Conservation (phyloP, 2,329 filamentous ascomycete genomes). For the Aspergillus cejpii region DNA sequence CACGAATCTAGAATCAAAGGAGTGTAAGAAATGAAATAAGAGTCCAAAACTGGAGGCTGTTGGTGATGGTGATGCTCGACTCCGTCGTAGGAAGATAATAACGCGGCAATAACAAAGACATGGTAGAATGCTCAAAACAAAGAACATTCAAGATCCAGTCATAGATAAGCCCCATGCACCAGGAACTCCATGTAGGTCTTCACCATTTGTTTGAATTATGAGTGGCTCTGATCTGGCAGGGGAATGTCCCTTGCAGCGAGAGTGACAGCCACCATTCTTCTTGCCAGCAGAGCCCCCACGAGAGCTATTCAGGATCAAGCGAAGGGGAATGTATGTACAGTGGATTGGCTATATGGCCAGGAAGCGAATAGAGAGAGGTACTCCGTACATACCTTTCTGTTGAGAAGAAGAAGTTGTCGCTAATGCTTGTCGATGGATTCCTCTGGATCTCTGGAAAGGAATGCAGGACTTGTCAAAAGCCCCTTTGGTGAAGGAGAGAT, state of each 20-base stretch:
- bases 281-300: not conserved
- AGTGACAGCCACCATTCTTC: not conserved
- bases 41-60: not conserved
- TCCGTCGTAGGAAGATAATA: not conserved
- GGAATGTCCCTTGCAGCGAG: not conserved
- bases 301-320: not conserved
- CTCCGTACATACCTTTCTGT: not conserved
- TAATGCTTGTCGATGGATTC: not conserved
- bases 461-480: not conserved
- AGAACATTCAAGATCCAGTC: not conserved
- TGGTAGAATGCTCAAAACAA: not conserved
- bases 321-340: not conserved
- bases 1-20: not conserved
- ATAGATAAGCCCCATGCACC: not conserved
- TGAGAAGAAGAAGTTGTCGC: not conserved
- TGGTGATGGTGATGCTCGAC: not conserved
- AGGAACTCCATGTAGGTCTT: not conserved
- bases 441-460: not conserved
- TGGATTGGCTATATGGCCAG: not conserved
- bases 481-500: not conserved
- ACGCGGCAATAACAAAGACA: not conserved
- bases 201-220: not conserved
- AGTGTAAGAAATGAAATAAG: not conserved
- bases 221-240: not conserved
- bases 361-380: not conserved